A percentile compares a stretch with the other conserved stretches of the same genome.
Evolutionary conservation across 495 filamentous ascomycete genomes (phyloP).

Genomic region (Aspergillus nidulans): DNA sequence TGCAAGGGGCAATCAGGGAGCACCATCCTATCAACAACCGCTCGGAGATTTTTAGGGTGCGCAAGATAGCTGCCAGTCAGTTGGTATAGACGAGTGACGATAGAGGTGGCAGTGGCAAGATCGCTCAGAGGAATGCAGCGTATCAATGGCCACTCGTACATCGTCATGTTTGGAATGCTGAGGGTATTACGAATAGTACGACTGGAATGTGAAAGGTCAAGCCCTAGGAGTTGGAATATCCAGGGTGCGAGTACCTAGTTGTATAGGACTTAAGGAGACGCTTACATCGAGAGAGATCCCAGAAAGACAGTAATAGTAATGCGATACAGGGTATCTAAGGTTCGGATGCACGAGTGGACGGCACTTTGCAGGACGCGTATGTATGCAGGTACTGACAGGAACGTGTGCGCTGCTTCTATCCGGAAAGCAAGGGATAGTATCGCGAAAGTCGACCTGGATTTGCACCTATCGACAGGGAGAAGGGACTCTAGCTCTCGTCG

Average conservation of each 20-base stretch:
- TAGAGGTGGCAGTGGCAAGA: slow-evolving; percentile 25
- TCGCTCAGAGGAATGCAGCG: slow-evolving; percentile 31
- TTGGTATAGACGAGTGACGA: slow-evolving; percentile 26
- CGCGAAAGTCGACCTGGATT: slow-evolving; percentile 12
- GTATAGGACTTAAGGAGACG: slow-evolving; percentile 20
- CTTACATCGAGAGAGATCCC: slow-evolving; percentile 17
- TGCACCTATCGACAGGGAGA: slow-evolving; percentile 34
- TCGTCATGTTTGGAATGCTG: slow-evolving; percentile 18
- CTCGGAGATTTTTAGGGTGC: slow-evolving; percentile 41
- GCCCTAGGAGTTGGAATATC: slow-evolving; percentile 16
- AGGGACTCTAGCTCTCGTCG: slow-evolving; percentile 48
- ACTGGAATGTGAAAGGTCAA: slow-evolving; percentile 36
- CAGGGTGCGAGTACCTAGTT: slow-evolving; percentile 19
- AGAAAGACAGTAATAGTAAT: slow-evolving; percentile 15
- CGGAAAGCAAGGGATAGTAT: slow-evolving; percentile 37
- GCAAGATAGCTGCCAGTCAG: slow-evolving; percentile 17
- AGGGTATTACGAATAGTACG: slow-evolving; percentile 16
- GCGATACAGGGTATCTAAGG: slow-evolving; percentile 16
- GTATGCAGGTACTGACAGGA: slow-evolving; percentile 36
- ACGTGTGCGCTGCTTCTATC: slow-evolving; percentile 30
- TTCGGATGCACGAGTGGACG: slow-evolving; percentile 26
- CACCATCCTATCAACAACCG: slow-evolving; percentile 39
- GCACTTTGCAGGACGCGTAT: slow-evolving; percentile 28
- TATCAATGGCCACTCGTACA: slow-evolving; percentile 23
- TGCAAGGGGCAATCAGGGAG: slow-evolving; percentile 40